Base-by-base conservation (phyloP, 2,329 filamentous ascomycete genomes). In the Fusarium concolor region DNA sequence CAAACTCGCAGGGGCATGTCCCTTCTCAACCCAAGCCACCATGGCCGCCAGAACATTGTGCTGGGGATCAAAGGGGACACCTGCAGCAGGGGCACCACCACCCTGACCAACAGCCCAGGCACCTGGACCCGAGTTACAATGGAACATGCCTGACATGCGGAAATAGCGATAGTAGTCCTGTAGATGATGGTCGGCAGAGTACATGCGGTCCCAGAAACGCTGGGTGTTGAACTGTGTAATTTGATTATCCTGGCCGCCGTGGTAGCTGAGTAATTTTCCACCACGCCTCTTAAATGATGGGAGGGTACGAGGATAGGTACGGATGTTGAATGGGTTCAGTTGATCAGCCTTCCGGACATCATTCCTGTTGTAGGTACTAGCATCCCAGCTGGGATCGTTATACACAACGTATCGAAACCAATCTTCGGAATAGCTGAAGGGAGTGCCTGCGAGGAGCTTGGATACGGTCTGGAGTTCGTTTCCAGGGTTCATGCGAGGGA, bases 131-230 rank as follows among this genome's bases (percentile, higher is more conserved):
- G 63, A 37, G 20, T 65, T 56, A 67, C 85, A 87, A 72, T 87
- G 85, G 12, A 81, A 80, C 31, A 61, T 84, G 1, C 86, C 86
- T 0, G 85, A 84, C n/a, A 88, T 79, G 20, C 76, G 77, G 70
- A 87, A 87, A 68, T 83, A 82, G 0, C 79, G 75, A 74, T 85
- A 89, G 72, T 85, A 85, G 11, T 83, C 80, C 3, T 82, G 84
- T 20, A 83, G 47, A 15, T 75, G 68, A 1, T 29, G 18, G 5
- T 68, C 75, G 74, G 20, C 74, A 70, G 61, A 15, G 17, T 63
- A 31, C 57, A 75, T 67, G 5, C 54, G 65, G 7, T 74, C 47
- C 46, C 70, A 75, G 45, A 74, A 74, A 1, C 68, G 67, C 15
- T 66, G 66, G 0, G 74, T 72, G 20, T 71, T 75, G 24, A 64